These are phyloP conservation scores for Pseudopithomyces maydicus DNA, from an alignment of 2,329 filamentous ascomycete genomes.

Conservation along the genomic window DNA sequence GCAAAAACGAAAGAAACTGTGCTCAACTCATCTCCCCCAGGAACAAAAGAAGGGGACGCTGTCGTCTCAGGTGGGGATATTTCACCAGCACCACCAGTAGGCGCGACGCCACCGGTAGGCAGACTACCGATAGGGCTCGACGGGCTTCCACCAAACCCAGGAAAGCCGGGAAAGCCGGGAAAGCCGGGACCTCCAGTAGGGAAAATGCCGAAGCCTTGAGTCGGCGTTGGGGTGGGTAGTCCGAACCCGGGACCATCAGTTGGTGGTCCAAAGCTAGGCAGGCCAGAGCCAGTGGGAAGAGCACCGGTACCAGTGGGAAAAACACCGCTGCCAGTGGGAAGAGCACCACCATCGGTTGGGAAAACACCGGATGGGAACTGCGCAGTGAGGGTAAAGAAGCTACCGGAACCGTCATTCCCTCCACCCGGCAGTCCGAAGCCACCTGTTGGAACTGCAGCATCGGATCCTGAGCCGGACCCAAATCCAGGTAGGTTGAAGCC, in stretches of 20 bases:
- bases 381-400: neutral
- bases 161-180: neutral
- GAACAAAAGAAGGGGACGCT: constrained; percentile 10
- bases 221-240: neutral
- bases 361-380: constrained; percentile 1
- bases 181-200: neutral
- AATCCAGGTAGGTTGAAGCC: neutral
- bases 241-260: neutral
- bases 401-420: neutral
- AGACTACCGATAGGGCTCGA: constrained; percentile 10
- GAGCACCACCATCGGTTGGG: neutral
- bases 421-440: neutral
- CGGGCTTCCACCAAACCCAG: neutral
- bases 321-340: neutral
- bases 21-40: constrained; percentile 10
- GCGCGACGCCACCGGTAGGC: constrained; percentile 9
- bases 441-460: neutral
- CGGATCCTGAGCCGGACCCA: neutral
- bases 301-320: neutral
- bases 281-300: too few relatives aligned
- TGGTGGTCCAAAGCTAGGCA: neutral
- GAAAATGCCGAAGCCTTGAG: neutral
- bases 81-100: constrained; percentile 9
- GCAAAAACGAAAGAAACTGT: constrained; percentile 18
- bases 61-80: constrained; percentile 13